A percentile compares a stretch with the other conserved stretches of the same genome.
These are phyloP conservation scores for Aspergillus bertholletiae DNA, from an alignment of 495 filamentous ascomycete genomes.

Conservation along the genomic window DNA sequence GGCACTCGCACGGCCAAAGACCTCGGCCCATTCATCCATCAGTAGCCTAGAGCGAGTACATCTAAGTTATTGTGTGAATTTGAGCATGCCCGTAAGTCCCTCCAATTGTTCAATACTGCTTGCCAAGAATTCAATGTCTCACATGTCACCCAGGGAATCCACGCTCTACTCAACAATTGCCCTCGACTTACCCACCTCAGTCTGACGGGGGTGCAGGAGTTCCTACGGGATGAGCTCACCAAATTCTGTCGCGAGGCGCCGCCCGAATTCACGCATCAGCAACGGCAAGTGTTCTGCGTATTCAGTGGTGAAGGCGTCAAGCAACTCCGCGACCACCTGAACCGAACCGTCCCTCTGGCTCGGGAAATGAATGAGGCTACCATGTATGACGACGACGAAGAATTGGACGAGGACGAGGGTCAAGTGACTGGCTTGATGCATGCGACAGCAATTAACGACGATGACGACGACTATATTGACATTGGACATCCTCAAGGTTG, in stretches of 20 bases:
- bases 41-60: slow-evolving; percentile 86
- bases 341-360: slow-evolving; percentile 33
- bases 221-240: slow-evolving; percentile 71
- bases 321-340: slow-evolving; percentile 73
- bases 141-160: slow-evolving; percentile 68
- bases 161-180: slow-evolving; percentile 83
- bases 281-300: slow-evolving; percentile 93
- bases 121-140: slow-evolving; percentile 12
- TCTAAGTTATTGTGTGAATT: slow-evolving; percentile 86
- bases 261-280: slow-evolving; percentile 89
- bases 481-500: slow-evolving; percentile 39
- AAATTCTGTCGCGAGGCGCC: slow-evolving; percentile 84
- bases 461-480: slow-evolving; percentile 51
- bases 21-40: slow-evolving; percentile 40
- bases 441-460: slow-evolving; percentile 48
- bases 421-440: slow-evolving; percentile 55
- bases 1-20: slow-evolving; percentile 65
- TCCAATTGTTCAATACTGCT: neutral
- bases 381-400: slow-evolving; percentile 57
- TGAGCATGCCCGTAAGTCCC: slow-evolving; percentile 70
- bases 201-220: slow-evolving; percentile 87
- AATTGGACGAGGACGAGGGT: slow-evolving; percentile 50
- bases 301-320: slow-evolving; percentile 87
- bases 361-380: slow-evolving; percentile 44
- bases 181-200: slow-evolving; percentile 91